Base-by-base conservation (phyloP, 805 yeast species). In the Hanseniaspora guilliermondii region DNA sequence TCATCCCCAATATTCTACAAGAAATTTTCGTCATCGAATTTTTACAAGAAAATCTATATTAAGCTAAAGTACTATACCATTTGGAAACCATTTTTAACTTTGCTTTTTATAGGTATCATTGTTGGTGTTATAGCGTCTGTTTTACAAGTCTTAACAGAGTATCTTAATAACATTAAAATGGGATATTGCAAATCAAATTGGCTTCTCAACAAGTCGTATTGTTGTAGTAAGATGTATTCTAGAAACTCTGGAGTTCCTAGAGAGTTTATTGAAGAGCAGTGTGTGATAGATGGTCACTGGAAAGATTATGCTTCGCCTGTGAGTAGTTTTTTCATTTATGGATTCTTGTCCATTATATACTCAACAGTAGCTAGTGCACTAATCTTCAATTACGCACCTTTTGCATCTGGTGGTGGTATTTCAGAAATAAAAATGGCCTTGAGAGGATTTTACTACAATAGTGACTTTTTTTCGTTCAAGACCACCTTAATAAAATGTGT, bases 321-420 rank as follows among this genome's bases (percentile, higher is more conserved):
- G 0, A 46, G 74, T 0, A 59, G 79, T 48, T 91, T 86, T 62
- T 1, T 78, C 1, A 63, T 77, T 0, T 91, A 82, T 62, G 73
- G 87, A 3, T 8, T 70, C 0, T 67, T 82, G 1, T 83, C 95
- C 5, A 68, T 81, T 0, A 16, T 70, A 0, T 80, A 91, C 60
- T 85, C 93, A 2, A 65, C 74, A 8, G 59, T 74, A 11, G 82
- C 96, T 0, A 87, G 91, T 0, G 64, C 74, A 14, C 63, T 88
- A 36, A 96, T 94, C 46, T 73, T 78, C 59, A 65, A 66, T 14
- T 80, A 79, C 60, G 89, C 96, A 0, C 96, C 96, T 0, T 74
- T 82, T 53, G 97, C 98, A 2, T 94, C 97, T 1, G 99, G 99
- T 0, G 85, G 95, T 6, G 99, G 99, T 0, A 94, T 93, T 49